phyloP scores from a whole-genome alignment of 2,329 filamentous ascomycete genomes.

The Colletotrichum navitas region DNA sequence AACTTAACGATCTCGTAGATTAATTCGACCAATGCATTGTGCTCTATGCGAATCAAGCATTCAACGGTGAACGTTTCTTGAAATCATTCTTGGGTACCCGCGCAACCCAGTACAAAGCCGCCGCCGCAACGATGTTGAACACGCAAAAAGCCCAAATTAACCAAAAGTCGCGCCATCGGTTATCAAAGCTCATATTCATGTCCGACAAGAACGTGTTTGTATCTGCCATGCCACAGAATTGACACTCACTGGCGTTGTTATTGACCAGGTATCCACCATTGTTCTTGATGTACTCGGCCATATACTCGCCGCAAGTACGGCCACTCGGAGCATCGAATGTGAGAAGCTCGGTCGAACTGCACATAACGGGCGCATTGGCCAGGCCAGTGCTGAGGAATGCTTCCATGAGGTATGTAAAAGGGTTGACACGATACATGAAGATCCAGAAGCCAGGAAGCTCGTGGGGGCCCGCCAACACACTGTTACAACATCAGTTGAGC shows the following conservation, averaged over 20 bases:
- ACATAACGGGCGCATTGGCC: slow-evolving; percentile 44
- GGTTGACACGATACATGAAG: slow-evolving; percentile 77
- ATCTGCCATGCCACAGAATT: slow-evolving; percentile 55
- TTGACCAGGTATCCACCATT: slow-evolving; percentile 64
- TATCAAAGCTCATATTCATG: slow-evolving; percentile 59
- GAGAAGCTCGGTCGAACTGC: slow-evolving; percentile 59
- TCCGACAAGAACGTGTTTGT: slow-evolving; percentile 55
- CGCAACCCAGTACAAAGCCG: slow-evolving; percentile 62
- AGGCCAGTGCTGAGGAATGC: slow-evolving; percentile 63
- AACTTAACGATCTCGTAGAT: not conserved
- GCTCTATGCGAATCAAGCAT: not conserved
- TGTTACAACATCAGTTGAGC: slow-evolving; percentile 44
- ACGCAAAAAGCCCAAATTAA: slow-evolving; percentile 65
- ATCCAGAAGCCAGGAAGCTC: slow-evolving; percentile 77
- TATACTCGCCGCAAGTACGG: slow-evolving; percentile 63
- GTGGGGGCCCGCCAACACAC: slow-evolving; percentile 70
- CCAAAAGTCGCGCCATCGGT: slow-evolving; percentile 68
- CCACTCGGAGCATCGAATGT: slow-evolving; percentile 63
- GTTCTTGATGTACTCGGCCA: slow-evolving; percentile 56
- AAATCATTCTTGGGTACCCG: slow-evolving; percentile 49
- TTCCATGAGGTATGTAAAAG: slow-evolving; percentile 76
- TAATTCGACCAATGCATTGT: too few species aligned
- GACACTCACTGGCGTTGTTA: slow-evolving; percentile 57
- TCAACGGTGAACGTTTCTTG: not conserved
- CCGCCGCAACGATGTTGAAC: slow-evolving; percentile 62